Conservation (phyloP, 2,329 filamentous ascomycete genomes). For the Aspergillus carbonarius region DNA sequence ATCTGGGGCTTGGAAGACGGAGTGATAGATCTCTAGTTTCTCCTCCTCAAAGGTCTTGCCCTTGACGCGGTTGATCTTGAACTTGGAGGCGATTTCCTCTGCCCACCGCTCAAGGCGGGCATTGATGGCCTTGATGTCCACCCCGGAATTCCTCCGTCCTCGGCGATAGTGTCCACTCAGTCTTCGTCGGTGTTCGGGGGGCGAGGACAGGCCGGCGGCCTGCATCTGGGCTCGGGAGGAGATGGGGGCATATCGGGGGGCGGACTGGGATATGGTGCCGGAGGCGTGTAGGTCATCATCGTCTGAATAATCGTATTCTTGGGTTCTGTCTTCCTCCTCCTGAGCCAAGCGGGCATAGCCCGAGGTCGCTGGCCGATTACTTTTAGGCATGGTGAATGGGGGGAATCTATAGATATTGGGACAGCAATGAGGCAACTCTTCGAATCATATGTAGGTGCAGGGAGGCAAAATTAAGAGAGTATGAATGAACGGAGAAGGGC, state of each 20-base stretch:
- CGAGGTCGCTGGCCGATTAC: constrained; percentile 67
- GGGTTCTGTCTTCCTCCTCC: constrained; percentile 61
- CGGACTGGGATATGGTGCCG: constrained; percentile 55
- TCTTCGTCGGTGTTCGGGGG: constrained; percentile 47
- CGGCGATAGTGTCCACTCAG: constrained; percentile 51
- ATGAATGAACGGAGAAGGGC: constrained; percentile 4
- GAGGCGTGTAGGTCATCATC: constrained; percentile 62
- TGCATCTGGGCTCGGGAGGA: constrained; percentile 53
- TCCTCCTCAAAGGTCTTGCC: constrained; percentile 76
- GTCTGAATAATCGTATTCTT: constrained; percentile 65
- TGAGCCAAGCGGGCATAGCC: constrained; percentile 84
- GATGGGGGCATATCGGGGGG: constrained; percentile 64
- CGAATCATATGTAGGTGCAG: constrained; percentile 8
- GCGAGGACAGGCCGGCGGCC: constrained; percentile 37
- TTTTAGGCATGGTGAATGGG: constrained; percentile 59
- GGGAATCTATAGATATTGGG: constrained; percentile 15
- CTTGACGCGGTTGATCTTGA: constrained; percentile 80
- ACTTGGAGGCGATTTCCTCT: constrained; percentile 94
- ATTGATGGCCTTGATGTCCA: constrained; percentile 98
- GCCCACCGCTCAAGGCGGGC: constrained; percentile 93
- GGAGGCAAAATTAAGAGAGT: constrained; percentile 4
- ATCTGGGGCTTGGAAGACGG: constrained; percentile 91
- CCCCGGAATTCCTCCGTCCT: constrained; percentile 73
- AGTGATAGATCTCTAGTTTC: constrained; percentile 91
- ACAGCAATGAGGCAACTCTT: constrained; percentile 10